Percentiles rank a stretch among this genome's conserved stretches.
Conservation (phyloP, 345 rosid species). For the Aegle marmelos region DNA sequence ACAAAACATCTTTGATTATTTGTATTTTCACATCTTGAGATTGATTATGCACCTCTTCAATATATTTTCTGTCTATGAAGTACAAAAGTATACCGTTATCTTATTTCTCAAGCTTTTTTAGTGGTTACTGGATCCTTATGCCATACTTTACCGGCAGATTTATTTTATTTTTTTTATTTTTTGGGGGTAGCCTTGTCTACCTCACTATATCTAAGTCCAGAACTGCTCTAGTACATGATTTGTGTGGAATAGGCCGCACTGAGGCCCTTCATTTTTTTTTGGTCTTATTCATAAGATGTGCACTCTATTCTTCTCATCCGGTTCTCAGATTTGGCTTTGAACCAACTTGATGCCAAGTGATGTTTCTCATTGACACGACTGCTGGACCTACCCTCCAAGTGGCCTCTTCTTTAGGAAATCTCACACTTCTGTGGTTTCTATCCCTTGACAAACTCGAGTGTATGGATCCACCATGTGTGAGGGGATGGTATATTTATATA, state of each 20-base stretch:
- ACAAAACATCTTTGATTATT: background rate
- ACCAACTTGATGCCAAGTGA: background rate
- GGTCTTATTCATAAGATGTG: background rate
- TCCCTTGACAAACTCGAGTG: background rate
- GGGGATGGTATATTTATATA: background rate
- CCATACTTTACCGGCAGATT: background rate
- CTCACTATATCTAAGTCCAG: background rate
- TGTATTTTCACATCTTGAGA: background rate
- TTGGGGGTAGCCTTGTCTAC: background rate
- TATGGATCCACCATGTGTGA: background rate
- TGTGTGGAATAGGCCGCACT: background rate
- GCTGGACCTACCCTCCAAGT: background rate
- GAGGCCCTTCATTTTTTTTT: background rate
- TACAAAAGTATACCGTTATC: background rate
- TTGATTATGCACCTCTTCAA: background rate
- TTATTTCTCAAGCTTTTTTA: background rate
- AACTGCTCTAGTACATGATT: background rate
- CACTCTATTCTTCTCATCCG: background rate
- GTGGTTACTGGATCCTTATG: background rate
- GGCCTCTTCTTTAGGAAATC: background rate
- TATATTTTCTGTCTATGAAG: background rate
- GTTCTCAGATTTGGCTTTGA: background rate
- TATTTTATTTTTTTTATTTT: no score
- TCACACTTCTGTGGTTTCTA: background rate
- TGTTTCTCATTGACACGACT: background rate